Percentiles rank a stretch among this genome's conserved stretches.
phyloP scores from a whole-genome alignment of 345 rosid species.

The Ricinus communis region DNA sequence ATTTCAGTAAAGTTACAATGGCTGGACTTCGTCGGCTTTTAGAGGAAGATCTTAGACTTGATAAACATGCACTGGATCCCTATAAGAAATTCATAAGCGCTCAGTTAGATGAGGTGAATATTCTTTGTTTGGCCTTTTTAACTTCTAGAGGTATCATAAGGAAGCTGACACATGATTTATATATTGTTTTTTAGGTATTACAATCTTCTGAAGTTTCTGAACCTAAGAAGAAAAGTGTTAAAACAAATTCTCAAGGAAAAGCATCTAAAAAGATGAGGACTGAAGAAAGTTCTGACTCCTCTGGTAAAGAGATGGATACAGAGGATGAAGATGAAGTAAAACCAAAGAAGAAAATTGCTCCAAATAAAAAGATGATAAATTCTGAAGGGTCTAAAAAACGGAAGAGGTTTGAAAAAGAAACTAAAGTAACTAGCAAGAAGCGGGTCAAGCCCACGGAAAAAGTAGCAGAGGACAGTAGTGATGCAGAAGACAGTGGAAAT shows the following conservation, averaged over 20 bases:
- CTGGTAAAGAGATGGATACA: constrained; percentile 42
- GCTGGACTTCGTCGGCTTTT: constrained; percentile 73
- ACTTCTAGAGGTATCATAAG: constrained; percentile 2
- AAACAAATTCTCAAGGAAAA: constrained; percentile 39
- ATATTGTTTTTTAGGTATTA: constrained; percentile 38
- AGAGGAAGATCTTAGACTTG: constrained; percentile 81
- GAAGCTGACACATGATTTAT: constrained; percentile 8
- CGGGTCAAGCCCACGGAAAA: constrained; percentile 43
- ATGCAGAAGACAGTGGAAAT: constrained; percentile 45
- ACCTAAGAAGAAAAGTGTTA: constrained; percentile 42
- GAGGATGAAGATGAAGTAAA: constrained; percentile 48
- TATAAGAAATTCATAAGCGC: constrained; percentile 61
- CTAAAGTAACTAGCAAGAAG: constrained; percentile 45
- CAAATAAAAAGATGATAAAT: constrained; percentile 39
- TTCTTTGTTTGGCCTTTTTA: constrained; percentile 16
- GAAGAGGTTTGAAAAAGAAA: constrained; percentile 46
- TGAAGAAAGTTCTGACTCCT: constrained; percentile 45
- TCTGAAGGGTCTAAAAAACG: constrained; percentile 54
- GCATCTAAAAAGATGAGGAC: constrained; percentile 35
- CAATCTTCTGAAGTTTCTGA: constrained; percentile 43
- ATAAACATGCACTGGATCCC: constrained; percentile 60
- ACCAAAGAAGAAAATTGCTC: constrained; percentile 48
- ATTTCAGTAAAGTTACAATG: constrained; percentile 66
- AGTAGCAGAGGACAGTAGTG: constrained; percentile 40
- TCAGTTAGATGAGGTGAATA: constrained; percentile 60